Evolutionary conservation across 73 alveolate genomes (phyloP), one percentile per base, ranked within the genome.

Genomic region (Stentor roeselii): DNA sequence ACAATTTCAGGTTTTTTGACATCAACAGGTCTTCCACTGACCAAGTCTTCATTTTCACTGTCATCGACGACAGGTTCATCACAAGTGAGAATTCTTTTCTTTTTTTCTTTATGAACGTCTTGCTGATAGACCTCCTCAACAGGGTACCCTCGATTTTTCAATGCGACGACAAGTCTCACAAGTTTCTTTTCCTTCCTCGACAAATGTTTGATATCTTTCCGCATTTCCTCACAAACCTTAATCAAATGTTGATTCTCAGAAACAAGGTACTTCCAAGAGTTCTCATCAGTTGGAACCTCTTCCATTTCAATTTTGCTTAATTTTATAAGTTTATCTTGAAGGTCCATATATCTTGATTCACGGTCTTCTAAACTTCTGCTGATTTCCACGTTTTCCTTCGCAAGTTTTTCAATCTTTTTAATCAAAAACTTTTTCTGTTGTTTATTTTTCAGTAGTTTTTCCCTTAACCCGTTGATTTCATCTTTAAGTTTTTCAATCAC

Each of bases 111-210:
- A 21, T 21, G 37, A 32, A 67, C 37, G 0, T 67, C 80, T 21
- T 21, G 0, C 34, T 67, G 41, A 67, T 67, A 67, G 41, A 67
- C 80, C 0, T 67, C 80, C 2, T 67, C 80, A 0, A 67, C 41
- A 0, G 80, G 80, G 34, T 67, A 67, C 34, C 80, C 80, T 67
- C 80, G 21, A 34, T 67, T 67, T 67, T 67, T 67, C 41, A 67
- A 67, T 30, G 80, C 80, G 11, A 67, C 37, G 34, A 67, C 34
- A 0, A 67, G 2, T 67, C 34, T 67, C 37, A 67, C 2, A 27
- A 67, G 80, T 2, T 67, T 67, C 34, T 67, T 67, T 67, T 67
- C 80, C 34, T 67, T 67, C 34, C 41, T 21, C 2, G 41, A 21
- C 11, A 67, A 67, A 21, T 67, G n/a, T 32, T 67, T 67, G 21